Percentiles rank a stretch among this genome's conserved stretches.
phyloP scores from a whole-genome alignment of 129 eudicot species.

The Escallonia rubra region DNA sequence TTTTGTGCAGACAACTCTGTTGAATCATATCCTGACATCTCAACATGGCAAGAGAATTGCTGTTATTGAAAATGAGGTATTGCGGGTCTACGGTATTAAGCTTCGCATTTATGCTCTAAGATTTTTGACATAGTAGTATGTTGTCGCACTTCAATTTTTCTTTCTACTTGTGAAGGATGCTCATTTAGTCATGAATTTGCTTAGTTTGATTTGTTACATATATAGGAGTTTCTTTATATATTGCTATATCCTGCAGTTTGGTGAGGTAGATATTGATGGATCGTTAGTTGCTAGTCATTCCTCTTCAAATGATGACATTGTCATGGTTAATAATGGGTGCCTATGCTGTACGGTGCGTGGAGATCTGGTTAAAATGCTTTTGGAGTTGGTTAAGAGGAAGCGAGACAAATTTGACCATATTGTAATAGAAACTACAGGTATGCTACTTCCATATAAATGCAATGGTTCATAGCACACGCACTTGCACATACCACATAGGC shows the following conservation, averaged over 20 bases:
- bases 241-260: constrained; percentile 57
- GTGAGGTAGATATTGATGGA: constrained; percentile 97
- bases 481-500: neutral
- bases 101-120: no score
- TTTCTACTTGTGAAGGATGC: no score
- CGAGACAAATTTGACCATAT: constrained; percentile 94
- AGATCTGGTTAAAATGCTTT: constrained; percentile 83
- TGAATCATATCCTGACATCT: constrained; percentile 91
- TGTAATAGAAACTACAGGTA: constrained; percentile 95
- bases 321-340: constrained; percentile 95
- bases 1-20: constrained; percentile 66
- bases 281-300: constrained; percentile 93
- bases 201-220: neutral
- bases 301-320: constrained; percentile 77
- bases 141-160: no score
- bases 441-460: constrained; percentile 1
- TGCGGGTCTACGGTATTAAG: no score
- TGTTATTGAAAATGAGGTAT: constrained; percentile 94
- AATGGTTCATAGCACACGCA: neutral
- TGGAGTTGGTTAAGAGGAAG: constrained; percentile 80
- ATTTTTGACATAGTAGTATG: no score
- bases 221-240: neutral
- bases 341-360: constrained; percentile 94
- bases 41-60: constrained; percentile 97
- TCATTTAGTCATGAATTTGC: no score